Base-by-base conservation (phyloP, 345 rosid genomes). In the Gossypium turneri region DNA sequence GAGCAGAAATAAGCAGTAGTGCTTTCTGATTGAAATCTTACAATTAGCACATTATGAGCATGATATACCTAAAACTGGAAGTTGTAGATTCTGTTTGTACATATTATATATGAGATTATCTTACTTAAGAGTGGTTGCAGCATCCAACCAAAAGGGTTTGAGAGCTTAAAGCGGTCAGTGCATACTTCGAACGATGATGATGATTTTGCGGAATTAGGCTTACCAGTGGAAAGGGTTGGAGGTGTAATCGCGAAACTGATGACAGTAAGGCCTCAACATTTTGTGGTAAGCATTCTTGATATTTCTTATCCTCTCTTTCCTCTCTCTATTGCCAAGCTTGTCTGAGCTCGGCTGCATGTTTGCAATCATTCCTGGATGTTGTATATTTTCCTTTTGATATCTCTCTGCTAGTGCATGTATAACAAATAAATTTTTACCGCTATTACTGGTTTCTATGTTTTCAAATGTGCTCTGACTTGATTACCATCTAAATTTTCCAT, bases 151-250 rank as follows among this genome's bases (percentile, higher is more conserved):
- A 64, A 53, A 60, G 71, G 82, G 71, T 20, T 67, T 72, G 77
- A 67, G 63, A 66, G 70, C 70, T 45, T 50, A 55, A 76, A 72
- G 25, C 56, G 15, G 77, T 70, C 70, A 41, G 17, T 67, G n/a
- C 76, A 67, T 50, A 56, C 45, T 44, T 43, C 12, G 4, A 38
- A 41, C 47, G 43, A 45, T 25, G 74, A 58, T 17, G 77, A 76
- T 58, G 74, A 80, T 44, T 80, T 80, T 48, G 41, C 74, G 6
- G 82, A 80, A 67, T 76, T 80, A 60, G 76, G 77, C 50, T 24
- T 58, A 17, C 77, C 77, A 2, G 64, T 24, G 50, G 73, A 57
- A 76, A 34, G 68, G 53, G 70, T 17, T 57, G 44, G n/a, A 16
- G 48, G 64, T 51, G 13, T 43, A 43, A 27, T 66, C n/a, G 64